Evolutionary conservation across 805 yeast species (phyloP).

Genomic region (Yarrowia yakushimensis): DNA sequence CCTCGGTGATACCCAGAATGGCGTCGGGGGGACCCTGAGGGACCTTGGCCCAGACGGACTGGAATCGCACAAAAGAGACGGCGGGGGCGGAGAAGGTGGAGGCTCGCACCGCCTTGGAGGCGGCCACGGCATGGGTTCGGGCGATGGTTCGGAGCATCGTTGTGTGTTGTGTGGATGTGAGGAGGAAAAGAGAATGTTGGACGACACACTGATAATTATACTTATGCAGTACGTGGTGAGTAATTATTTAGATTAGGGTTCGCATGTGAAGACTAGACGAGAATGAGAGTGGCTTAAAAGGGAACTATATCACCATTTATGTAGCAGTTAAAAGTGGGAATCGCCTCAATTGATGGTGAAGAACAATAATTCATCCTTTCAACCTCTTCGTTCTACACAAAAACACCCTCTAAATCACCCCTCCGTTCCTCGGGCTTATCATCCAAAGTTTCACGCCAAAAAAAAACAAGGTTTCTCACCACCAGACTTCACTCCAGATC

Average conservation of each 20-base stretch:
- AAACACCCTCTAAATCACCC: too few relatives aligned
- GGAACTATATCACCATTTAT: too few relatives aligned
- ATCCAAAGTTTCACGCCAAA: too few relatives aligned
- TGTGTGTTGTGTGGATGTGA: background rate
- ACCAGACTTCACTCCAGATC: too few relatives aligned
- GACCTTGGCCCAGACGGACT: slow-evolving; percentile 42
- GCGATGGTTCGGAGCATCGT: slow-evolving; percentile 26
- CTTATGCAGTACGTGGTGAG: slow-evolving; percentile 2
- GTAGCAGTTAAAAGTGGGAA: too few relatives aligned
- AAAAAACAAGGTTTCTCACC: too few relatives aligned
- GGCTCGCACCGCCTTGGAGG: slow-evolving; percentile 5
- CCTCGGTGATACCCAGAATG: slow-evolving; percentile 69
- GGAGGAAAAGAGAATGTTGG: background rate
- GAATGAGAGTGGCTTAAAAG: too few relatives aligned
- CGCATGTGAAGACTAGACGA: slow-evolving; percentile 14
- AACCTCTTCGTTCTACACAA: too few relatives aligned
- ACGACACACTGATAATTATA: background rate
- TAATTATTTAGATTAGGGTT: slow-evolving; percentile 6
- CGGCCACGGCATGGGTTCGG: slow-evolving; percentile 20
- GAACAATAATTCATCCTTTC: too few relatives aligned
- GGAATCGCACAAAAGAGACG: slow-evolving; percentile 17
- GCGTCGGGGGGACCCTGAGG: slow-evolving; percentile 79
- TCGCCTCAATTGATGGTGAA: too few relatives aligned
- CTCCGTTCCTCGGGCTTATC: too few relatives aligned
- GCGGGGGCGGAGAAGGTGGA: background rate